Evolutionary conservation across 2,329 filamentous ascomycete genomes (phyloP).

Genomic region (Pseudogymnoascus sp.): DNA sequence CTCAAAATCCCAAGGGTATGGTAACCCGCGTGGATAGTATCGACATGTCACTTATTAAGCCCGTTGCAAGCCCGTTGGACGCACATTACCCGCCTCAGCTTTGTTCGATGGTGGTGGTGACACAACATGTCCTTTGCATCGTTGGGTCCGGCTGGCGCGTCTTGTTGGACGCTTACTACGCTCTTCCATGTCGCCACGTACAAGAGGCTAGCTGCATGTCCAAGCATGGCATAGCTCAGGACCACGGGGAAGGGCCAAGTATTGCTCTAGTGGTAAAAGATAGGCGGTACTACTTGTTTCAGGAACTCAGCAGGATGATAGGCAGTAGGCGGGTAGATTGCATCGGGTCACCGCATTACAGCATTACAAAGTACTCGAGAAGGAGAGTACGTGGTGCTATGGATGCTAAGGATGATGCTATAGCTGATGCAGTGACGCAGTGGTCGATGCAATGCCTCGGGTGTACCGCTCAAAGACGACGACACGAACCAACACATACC

Average conservation of each 20-base stretch:
- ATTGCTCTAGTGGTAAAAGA: neutral
- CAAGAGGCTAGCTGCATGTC: neutral
- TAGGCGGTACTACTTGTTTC: neutral
- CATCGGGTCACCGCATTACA: neutral
- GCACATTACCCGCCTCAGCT: slow-evolving; percentile 3
- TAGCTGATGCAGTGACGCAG: too few relatives aligned
- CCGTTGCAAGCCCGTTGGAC: neutral
- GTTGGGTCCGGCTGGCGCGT: neutral
- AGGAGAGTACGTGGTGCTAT: neutral
- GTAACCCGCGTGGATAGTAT: neutral
- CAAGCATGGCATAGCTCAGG: neutral
- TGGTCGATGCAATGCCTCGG: neutral
- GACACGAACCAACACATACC: neutral
- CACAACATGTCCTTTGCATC: neutral
- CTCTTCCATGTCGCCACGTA: neutral
- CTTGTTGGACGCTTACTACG: neutral
- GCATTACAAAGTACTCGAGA: neutral
- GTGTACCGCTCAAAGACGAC: neutral
- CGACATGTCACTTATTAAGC: neutral
- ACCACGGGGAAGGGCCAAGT: neutral
- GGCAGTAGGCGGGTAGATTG: neutral
- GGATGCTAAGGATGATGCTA: too few relatives aligned
- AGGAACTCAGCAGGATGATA: neutral
- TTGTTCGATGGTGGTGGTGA: neutral
- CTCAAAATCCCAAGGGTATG: neutral